phyloP scores from a whole-genome alignment of 768 basidiomycete genomes.

The Macrocybe gigantea region DNA sequence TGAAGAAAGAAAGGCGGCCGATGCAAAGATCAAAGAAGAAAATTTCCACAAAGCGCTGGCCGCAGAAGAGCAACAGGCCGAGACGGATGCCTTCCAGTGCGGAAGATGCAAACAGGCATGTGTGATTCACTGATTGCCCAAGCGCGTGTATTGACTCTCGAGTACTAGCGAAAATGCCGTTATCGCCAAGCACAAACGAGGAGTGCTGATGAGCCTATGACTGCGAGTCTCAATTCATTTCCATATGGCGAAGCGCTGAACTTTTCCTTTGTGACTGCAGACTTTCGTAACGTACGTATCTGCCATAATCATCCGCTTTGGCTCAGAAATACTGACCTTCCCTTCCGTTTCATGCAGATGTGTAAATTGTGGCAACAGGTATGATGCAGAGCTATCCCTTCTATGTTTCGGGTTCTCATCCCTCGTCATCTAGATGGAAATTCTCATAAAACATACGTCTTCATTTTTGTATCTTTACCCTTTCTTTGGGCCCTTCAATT shows the following conservation, averaged over 20 bases:
- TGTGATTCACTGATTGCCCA: not conserved
- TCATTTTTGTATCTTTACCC: not conserved
- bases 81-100: slow-evolving; percentile 98
- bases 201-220: slow-evolving; percentile 99
- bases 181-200: slow-evolving; percentile 97
- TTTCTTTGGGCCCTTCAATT: not conserved
- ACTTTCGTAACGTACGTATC: slow-evolving; percentile 79
- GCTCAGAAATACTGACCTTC: slow-evolving; percentile 1
- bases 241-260: not conserved
- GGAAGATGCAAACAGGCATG: slow-evolving; percentile 84
- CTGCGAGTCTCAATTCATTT: slow-evolving; percentile 42
- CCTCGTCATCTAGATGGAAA: slow-evolving; percentile 27
- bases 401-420: not conserved
- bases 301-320: not conserved
- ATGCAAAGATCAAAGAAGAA: slow-evolving; percentile 74
- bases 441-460: slow-evolving; percentile 24
- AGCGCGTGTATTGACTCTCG: not conserved
- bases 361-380: slow-evolving; percentile 26
- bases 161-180: slow-evolving; percentile 66
- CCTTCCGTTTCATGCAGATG: slow-evolving; percentile 6
- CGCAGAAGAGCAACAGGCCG: slow-evolving; percentile 85
- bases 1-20: slow-evolving; percentile 81
- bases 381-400: not conserved
- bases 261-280: slow-evolving; percentile 25
- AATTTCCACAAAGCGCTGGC: slow-evolving; percentile 91